Evolutionary conservation across 1,284 basidiomycete species (phyloP), one percentile per base, ranked within the genome.

Genomic region (Sanghuangporus baumii): DNA sequence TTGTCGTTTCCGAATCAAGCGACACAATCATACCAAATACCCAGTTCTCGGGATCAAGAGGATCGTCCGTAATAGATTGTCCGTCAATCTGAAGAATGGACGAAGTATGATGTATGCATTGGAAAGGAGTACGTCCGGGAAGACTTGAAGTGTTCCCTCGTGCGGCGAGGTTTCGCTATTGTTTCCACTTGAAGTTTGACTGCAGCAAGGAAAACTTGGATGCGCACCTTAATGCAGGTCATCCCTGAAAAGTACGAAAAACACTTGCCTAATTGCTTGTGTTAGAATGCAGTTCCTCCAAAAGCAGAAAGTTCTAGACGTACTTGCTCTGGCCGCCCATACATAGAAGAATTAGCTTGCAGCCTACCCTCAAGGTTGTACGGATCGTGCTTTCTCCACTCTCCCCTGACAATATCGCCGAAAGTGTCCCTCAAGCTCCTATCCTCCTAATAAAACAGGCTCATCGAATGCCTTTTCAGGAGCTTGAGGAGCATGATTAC

Each of bases 241-340:
- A 88, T 36, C 89, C 90, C 71, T 95, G 93, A 75, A 91, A 90
- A 0, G 91, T 89, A 57, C 92, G 78, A 74, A 94, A 93, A 4
- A 94, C 83, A 41, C 76, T 84, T 7, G 85, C 76, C 76, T 85
- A 51, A 11, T 48, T n/a, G 26, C n/a, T 18, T 16, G 3, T 26
- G 14, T 31, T 14, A 20, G 16, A 11, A 47, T 12, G 16, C 47
- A 60, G 47, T 43, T 18, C 14, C 20, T 41, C 6, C 12, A 3
- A 41, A n/a, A 9, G 40, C n/a, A n/a, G 40, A 41, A 6, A 36
- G 20, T 41, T 48, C 18, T 16, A 55, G 4, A n/a, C 70, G 55
- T 60, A 80, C 82, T 75, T 85, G 85, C 67, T 79, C 81, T 3
- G 82, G 79, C 14, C 85, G 72, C 40, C 81, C 77, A 70, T 90